Conservation (phyloP, 345 rosid genomes). For the Rhodamnia argentea region DNA sequence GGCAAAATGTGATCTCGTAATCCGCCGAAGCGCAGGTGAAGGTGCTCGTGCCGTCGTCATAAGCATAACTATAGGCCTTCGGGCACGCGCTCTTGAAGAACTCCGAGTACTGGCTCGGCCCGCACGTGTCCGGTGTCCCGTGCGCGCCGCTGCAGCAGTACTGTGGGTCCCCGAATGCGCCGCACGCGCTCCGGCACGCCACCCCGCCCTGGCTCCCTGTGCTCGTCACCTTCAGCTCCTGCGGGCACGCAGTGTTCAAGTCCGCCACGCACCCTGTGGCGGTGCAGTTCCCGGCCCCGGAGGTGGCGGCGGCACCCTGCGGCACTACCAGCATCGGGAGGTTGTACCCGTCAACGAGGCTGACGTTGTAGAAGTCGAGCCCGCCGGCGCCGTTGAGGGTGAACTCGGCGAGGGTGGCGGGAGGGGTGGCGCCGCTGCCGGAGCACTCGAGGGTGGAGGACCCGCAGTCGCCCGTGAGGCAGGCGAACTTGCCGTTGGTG, state of each 20-base stretch:
- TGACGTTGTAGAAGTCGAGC: constrained; percentile 55
- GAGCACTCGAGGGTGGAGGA: constrained; percentile 34
- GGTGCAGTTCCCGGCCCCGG: constrained; percentile 24
- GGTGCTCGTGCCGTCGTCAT: constrained; percentile 53
- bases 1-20: constrained; percentile 48
- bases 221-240: constrained; percentile 28
- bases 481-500: constrained; percentile 44
- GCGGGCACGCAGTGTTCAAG: constrained; percentile 42
- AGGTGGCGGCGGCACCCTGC: constrained; percentile 14
- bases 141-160: constrained; percentile 59
- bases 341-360: constrained; percentile 72
- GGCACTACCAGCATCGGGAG: constrained; percentile 48
- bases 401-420: constrained; percentile 52
- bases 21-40: constrained; percentile 43
- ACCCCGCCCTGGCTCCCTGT: constrained; percentile 13
- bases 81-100: constrained; percentile 55
- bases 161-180: constrained; percentile 36
- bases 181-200: constrained; percentile 64
- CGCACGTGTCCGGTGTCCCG: constrained; percentile 42
- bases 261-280: constrained; percentile 43
- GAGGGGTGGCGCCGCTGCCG: constrained; percentile 45
- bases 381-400: constrained; percentile 37
- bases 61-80: constrained; percentile 55
- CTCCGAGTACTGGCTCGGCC: constrained; percentile 34
- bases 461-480: constrained; percentile 56